Conservation (phyloP, 2,329 filamentous ascomycete species). For the Alternaria brassicae region DNA sequence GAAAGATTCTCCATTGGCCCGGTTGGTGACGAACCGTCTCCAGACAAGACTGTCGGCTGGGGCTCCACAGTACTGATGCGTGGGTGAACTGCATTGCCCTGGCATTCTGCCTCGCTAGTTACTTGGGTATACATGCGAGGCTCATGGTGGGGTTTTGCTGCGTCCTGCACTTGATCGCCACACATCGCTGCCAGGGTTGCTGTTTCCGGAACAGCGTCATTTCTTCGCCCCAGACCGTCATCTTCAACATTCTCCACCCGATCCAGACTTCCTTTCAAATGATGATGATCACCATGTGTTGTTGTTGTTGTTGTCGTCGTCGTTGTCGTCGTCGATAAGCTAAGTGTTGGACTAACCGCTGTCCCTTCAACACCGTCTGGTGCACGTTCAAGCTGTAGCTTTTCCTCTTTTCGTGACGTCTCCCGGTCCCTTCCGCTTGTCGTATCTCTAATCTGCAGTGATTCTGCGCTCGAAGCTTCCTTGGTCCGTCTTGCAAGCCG, state of each 20-base stretch:
- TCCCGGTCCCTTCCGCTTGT: not conserved
- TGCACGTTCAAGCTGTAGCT: not conserved
- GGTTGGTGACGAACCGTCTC: not conserved
- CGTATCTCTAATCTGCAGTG: not conserved
- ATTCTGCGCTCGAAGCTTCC: not conserved
- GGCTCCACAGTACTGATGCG: not conserved
- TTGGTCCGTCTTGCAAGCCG: slow-evolving; percentile 16
- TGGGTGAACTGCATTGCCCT: not conserved
- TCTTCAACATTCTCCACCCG: not conserved
- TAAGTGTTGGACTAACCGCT: not conserved
- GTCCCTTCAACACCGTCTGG: not conserved
- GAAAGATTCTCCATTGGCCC: not conserved
- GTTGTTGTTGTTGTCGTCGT: not conserved
- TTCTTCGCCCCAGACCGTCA: slow-evolving; percentile 1
- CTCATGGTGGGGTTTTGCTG: not conserved
- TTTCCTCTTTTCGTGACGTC: not conserved
- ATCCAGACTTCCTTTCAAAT: not conserved
- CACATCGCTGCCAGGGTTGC: slow-evolving; percentile 1
- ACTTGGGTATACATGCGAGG: slow-evolving; percentile 1
- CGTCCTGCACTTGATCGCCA: slow-evolving; percentile 2
- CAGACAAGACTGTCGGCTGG: not conserved
- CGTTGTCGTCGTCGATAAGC: not conserved
- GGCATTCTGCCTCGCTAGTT: slow-evolving; percentile 1
- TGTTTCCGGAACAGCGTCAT: slow-evolving; percentile 2
- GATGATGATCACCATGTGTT: not conserved